Conservation (phyloP, 345 rosid genomes). For the Syzygium grande region DNA sequence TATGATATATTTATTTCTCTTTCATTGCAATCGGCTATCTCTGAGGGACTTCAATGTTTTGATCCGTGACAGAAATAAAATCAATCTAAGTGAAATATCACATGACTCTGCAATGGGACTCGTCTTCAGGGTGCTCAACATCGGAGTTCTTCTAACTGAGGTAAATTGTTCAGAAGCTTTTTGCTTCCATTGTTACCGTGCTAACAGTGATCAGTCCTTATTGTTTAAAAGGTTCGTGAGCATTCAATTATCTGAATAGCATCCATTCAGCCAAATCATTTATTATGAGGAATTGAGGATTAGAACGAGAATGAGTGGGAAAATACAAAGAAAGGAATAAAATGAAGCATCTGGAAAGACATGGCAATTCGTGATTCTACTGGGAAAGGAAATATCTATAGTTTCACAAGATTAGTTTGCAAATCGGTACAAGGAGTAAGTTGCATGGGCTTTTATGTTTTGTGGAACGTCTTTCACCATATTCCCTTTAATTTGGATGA, state of each 20-base stretch:
- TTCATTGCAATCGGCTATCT: background rate
- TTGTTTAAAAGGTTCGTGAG: background rate
- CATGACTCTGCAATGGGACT: conserved; percentile 93
- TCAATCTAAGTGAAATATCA: conserved; percentile 84
- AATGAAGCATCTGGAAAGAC: background rate
- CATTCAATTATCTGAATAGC: background rate
- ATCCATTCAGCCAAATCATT: background rate
- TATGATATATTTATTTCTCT: background rate
- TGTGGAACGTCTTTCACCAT: background rate
- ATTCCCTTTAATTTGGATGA: background rate
- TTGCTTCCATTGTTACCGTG: background rate
- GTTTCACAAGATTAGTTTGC: background rate
- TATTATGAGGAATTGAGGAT: background rate
- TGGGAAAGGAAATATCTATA: background rate
- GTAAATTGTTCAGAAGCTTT: conserved; percentile 13
- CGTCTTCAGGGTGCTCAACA: conserved; percentile 45
- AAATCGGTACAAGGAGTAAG: background rate
- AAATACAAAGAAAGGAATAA: background rate
- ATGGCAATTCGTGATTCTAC: background rate
- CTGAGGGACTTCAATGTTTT: background rate
- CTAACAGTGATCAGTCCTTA: background rate
- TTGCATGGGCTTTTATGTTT: background rate
- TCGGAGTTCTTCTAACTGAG: conserved; percentile 86
- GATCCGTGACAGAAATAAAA: conserved; percentile 47
- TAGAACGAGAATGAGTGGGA: background rate